These are phyloP conservation scores for Sclerotinia nivalis DNA, from an alignment of 2,329 filamentous ascomycete genomes.

Conservation along the genomic window DNA sequence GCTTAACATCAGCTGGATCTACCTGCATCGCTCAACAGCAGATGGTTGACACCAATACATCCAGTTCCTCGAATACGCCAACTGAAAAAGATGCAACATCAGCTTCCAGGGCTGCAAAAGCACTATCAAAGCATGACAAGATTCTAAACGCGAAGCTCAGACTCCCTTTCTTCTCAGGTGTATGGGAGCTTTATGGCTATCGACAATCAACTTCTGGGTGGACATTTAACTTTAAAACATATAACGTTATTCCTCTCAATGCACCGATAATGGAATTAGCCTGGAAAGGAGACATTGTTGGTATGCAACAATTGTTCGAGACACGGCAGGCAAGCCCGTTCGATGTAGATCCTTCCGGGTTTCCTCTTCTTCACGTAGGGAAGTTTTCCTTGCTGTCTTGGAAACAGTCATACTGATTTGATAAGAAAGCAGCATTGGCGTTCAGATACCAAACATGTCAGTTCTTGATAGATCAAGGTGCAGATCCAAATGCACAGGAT, in stretches of 20 bases:
- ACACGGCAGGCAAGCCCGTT: neutral
- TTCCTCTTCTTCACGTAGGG: neutral
- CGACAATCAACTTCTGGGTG: neutral
- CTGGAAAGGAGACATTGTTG: fast-evolving
- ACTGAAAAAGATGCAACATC: neutral
- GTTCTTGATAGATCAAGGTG: neutral
- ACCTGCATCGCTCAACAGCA: neutral
- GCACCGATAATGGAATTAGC: neutral
- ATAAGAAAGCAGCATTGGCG: fast-evolving
- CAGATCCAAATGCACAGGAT: neutral
- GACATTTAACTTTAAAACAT: neutral
- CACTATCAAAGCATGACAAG: neutral
- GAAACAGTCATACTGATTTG: too few species aligned
- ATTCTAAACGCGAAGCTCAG: neutral
- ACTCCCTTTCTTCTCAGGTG: constrained; percentile 6
- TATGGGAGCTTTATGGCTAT: neutral
- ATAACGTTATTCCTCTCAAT: fast-evolving
- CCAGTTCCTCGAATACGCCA: neutral
- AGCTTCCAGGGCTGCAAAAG: neutral
- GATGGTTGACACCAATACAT: neutral
- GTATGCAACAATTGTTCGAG: neutral
- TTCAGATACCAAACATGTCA: fast-evolving
- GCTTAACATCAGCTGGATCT: neutral
- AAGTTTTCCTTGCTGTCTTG: fast-evolving
- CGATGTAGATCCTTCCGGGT: fast-evolving